phyloP scores from a whole-genome alignment of 202 grass and related monocot species.

The Carex arenaria region DNA sequence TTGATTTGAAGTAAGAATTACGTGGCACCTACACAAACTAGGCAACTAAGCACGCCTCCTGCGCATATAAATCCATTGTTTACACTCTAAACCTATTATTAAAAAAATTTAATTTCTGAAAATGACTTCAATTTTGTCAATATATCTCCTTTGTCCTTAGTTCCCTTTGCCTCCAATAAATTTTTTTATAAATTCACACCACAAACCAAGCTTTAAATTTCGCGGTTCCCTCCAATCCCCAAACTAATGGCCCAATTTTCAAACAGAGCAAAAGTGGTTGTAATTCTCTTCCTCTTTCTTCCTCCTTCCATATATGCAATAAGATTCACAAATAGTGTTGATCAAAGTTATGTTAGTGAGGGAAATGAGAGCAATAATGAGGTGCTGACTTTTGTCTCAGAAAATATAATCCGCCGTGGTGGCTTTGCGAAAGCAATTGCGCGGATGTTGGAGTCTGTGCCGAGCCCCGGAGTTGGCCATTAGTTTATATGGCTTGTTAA shows the following conservation, averaged over 20 bases:
- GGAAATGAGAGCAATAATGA: neutral
- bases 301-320: slow-evolving; percentile 16
- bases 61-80: neutral
- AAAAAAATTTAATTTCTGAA: neutral
- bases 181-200: slow-evolving; percentile 4
- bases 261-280: slow-evolving; percentile 10
- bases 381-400: neutral
- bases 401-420: neutral
- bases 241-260: neutral
- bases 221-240: neutral
- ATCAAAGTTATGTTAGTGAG: neutral
- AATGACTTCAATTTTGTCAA: slow-evolving; percentile 1
- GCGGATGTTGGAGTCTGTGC: slow-evolving; percentile 12
- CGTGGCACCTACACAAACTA: slow-evolving; percentile 2
- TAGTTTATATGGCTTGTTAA: neutral
- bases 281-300: slow-evolving; percentile 18
- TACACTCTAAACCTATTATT: slow-evolving; percentile 5
- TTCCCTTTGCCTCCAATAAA: neutral
- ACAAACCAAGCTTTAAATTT: neutral
- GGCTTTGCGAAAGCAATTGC: neutral
- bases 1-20: slow-evolving; percentile 13
- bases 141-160: neutral
- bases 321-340: neutral
- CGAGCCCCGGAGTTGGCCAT: slow-evolving; percentile 20
- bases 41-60: neutral